These are phyloP conservation scores for Musa beccarii DNA, from an alignment of 176 grass and related monocot genomes.

Conservation along the genomic window DNA sequence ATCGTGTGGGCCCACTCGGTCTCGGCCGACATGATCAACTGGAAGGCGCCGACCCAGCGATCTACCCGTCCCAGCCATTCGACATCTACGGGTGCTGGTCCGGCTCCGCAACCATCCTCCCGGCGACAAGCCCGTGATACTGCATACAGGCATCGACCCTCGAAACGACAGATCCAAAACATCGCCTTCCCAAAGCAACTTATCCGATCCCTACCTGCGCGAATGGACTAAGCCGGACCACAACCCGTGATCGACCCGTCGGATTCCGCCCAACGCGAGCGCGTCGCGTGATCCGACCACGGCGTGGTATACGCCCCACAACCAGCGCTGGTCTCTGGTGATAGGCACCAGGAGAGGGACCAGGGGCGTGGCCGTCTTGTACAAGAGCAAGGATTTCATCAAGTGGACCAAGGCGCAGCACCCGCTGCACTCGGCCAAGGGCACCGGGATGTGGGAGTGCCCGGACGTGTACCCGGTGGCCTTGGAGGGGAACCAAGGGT, in stretches of 20 bases:
- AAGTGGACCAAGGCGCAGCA: too few relatives aligned
- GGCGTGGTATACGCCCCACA: not conserved
- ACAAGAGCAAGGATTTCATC: too few relatives aligned
- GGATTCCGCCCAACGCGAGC: not conserved
- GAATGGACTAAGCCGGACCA: not conserved
- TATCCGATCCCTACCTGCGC: not conserved
- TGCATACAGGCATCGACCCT: not conserved
- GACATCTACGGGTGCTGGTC: too few relatives aligned
- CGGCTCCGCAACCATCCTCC: not conserved
- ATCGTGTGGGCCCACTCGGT: slow-evolving; percentile 65
- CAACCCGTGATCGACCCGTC: not conserved
- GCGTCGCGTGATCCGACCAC: not conserved
- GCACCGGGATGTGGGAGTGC: too few relatives aligned
- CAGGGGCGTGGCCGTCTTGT: too few relatives aligned
- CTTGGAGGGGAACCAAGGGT: too few relatives aligned
- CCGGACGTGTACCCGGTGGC: too few relatives aligned
- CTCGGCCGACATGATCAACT: slow-evolving; percentile 65
- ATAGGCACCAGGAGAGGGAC: too few relatives aligned
- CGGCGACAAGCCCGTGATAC: not conserved
- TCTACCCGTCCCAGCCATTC: too few relatives aligned
- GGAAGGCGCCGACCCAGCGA: slow-evolving; percentile 30
- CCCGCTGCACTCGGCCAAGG: not conserved
- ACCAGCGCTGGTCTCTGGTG: too few relatives aligned
- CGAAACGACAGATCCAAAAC: not conserved
- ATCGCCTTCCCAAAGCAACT: not conserved